Conservation (phyloP, 306 rosid species). For the Quercus bicolor region DNA sequence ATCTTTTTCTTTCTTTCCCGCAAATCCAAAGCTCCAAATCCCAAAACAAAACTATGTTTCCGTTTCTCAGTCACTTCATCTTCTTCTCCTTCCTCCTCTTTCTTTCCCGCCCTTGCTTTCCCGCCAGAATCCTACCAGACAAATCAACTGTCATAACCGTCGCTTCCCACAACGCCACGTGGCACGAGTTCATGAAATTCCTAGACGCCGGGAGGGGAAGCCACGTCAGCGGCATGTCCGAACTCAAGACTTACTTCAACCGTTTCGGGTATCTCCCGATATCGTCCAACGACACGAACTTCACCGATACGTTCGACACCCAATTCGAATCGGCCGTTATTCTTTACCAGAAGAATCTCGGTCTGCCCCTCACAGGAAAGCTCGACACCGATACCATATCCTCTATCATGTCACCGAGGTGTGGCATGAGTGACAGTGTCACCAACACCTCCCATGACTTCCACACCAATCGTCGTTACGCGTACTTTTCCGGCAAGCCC, state of each 20-base stretch:
- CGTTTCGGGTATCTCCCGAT: conserved; percentile 77
- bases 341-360: conserved; percentile 64
- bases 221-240: conserved; percentile 64
- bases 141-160: conserved; percentile 37
- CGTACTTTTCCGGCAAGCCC: conserved; percentile 74
- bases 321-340: conserved; percentile 59
- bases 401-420: conserved; percentile 69
- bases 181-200: conserved; percentile 67
- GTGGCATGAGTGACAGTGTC: conserved; percentile 64
- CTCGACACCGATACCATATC: conserved; percentile 68
- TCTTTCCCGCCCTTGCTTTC: conserved; percentile 55
- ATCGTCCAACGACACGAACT: conserved; percentile 24
- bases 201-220: conserved; percentile 68
- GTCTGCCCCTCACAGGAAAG: conserved; percentile 59
- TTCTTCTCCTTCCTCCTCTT: conserved; percentile 25
- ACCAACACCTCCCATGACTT: not conserved
- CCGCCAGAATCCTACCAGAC: conserved; percentile 55
- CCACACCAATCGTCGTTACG: conserved; percentile 49
- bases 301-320: conserved; percentile 62
- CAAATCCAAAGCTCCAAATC: conserved; percentile 5
- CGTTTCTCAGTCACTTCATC: conserved; percentile 29
- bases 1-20: not conserved
- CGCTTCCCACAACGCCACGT: conserved; percentile 45
- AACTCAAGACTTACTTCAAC: conserved; percentile 71
- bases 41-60: conserved; percentile 48